These are phyloP conservation scores for Rhodofomes roseus DNA, from an alignment of 1,284 basidiomycete species.

Conservation along the genomic window DNA sequence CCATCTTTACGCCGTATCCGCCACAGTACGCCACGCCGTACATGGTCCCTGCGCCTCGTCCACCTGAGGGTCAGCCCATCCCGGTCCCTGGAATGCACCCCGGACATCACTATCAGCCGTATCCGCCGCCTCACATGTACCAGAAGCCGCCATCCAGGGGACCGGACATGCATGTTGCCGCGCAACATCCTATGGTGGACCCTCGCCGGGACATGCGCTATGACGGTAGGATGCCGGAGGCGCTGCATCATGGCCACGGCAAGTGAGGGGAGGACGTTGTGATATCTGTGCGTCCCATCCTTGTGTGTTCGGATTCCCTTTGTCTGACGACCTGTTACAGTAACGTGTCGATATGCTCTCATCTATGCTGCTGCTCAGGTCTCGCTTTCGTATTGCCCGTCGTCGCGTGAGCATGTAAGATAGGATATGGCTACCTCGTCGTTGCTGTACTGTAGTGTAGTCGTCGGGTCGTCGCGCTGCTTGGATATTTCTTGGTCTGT, in stretches of 20 bases:
- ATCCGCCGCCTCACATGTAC: conserved; percentile 21
- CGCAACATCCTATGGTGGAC: conserved; percentile 14
- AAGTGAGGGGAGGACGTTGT: conserved; percentile 13
- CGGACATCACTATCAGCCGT: conserved; percentile 30
- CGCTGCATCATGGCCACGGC: conserved; percentile 15
- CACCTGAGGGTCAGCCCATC: conserved; percentile 35
- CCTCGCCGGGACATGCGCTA: conserved; percentile 17
- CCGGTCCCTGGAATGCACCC: conserved; percentile 20
- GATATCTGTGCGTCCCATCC: neutral
- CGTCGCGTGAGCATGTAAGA: conserved; percentile 4
- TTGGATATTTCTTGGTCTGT: neutral
- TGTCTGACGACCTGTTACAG: neutral
- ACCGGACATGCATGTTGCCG: conserved; percentile 9
- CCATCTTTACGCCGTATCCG: conserved; percentile 43
- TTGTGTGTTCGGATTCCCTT: neutral
- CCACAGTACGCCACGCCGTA: conserved; percentile 46
- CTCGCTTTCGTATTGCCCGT: conserved; percentile 1
- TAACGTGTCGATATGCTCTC: conserved; percentile 4
- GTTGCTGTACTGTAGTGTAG: neutral
- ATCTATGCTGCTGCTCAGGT: conserved; percentile 3
- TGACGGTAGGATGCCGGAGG: conserved; percentile 21
- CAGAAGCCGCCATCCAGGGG: conserved; percentile 19
- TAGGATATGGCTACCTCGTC: neutral
- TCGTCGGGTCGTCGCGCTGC: neutral
- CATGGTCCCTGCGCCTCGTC: conserved; percentile 41